phyloP scores from a whole-genome alignment of 2,329 filamentous ascomycete genomes.

The Neophaeococcomyces aloes region DNA sequence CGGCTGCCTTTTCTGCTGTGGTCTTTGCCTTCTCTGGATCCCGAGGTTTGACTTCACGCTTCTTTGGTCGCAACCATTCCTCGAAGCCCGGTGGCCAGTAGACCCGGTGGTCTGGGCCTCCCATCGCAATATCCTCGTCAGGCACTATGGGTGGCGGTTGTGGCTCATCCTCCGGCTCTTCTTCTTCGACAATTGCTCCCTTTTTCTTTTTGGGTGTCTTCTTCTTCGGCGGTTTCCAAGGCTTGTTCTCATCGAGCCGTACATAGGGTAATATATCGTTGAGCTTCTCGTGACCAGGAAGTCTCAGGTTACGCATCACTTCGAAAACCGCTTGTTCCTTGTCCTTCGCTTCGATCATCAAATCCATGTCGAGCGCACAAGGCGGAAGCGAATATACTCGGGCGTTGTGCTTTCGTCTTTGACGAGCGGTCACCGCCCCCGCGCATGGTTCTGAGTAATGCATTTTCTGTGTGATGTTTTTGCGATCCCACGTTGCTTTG shows the following conservation, averaged over 20 bases:
- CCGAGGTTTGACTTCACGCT: conserved; percentile 51
- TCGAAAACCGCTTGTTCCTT: conserved; percentile 96
- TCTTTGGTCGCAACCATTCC: conserved; percentile 75
- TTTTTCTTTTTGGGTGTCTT: conserved; percentile 32
- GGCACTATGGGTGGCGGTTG: conserved; percentile 40
- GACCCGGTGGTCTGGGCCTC: conserved; percentile 66
- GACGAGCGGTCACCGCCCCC: conserved; percentile 63
- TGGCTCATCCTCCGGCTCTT: conserved; percentile 36
- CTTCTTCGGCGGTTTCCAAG: conserved; percentile 38
- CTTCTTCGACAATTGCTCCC: conserved; percentile 28
- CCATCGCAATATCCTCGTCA: conserved; percentile 71
- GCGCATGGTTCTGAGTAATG: conserved; percentile 80
- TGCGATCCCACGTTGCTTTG: conserved; percentile 69
- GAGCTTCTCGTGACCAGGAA: conserved; percentile 67
- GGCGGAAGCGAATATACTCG: conserved; percentile 72
- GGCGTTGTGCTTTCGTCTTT: conserved; percentile 75
- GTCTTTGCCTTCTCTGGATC: conserved; percentile 26
- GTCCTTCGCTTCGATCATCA: conserved; percentile 99
- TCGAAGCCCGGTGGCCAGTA: conserved; percentile 90
- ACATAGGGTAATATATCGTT: conserved; percentile 69
- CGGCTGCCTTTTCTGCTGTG: conserved; percentile 26
- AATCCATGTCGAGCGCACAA: conserved; percentile 70
- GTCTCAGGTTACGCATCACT: conserved; percentile 75
- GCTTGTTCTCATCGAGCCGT: conserved; percentile 63
- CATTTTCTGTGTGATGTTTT: conserved; percentile 87